Base-by-base conservation (phyloP, 1,284 basidiomycete genomes). In the Tilletia caries region DNA sequence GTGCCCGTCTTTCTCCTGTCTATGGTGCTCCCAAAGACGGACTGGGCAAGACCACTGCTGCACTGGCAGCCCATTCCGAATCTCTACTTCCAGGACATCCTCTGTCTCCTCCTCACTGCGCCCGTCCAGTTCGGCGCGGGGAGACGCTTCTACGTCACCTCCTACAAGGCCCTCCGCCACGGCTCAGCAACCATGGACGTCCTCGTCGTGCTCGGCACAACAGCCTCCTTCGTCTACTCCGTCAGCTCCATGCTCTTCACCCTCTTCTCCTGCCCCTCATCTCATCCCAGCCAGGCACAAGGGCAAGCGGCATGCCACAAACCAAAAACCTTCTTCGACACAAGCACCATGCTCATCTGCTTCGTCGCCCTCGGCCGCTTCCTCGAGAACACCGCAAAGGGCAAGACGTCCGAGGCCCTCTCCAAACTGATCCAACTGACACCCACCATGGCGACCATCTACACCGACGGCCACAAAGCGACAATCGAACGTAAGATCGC, bases 261-360 rank as follows among this genome's bases (percentile, higher is more conserved):
- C 43, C 67, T 82, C 69, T 70, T 79, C 54, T 64, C 54, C 32
- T 68, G 66, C 32, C 27, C 66, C 50, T 68, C 67, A 25, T 27
- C 20, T 67, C 44, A 27, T 46, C 6, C 27, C 65, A 15, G 10
- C 15, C 37, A 41, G 37, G 8, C 37, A 68, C 72, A n/a, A n/a
- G n/a, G n/a, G 2, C 87, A 89, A 46, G 76, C 74, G 4, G 86
- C 89, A 0, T 87, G 88, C 68, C 92, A 88, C 81, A 89, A 88
- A 44, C 95, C 96, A 0, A 88, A 91, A 81, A 89, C 94, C 37
- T 98, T 98, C 86, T 98, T 98, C 85, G 96, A 99, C 85, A 98
- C 96, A 1, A 95, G 92, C 78, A 96, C 95, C 20, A 98, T 98
- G 96, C 86, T 99, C 70, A 92, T 99, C 87, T 93, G 91, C 84